Conservation (phyloP, 78 protist genomes). For the Isochrysis galbana region DNA sequence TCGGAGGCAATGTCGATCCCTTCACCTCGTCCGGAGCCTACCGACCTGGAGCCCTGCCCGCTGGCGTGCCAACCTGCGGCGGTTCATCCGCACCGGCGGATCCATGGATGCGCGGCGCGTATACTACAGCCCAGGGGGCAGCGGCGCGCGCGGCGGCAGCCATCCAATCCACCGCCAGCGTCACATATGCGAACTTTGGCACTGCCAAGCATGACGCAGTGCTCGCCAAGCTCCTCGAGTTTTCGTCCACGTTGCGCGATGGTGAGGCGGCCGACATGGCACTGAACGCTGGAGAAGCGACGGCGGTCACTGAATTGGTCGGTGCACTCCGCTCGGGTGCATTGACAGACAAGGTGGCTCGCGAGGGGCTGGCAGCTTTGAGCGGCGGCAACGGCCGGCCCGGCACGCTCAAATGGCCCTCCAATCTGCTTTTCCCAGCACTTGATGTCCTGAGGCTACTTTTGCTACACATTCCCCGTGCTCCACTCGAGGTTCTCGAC, state of each 20-base stretch:
- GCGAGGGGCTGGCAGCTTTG: not conserved
- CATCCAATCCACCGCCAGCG: not conserved
- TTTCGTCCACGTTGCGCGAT: not conserved
- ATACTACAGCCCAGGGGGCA: not conserved
- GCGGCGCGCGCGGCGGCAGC: not conserved
- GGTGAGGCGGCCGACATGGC: not conserved
- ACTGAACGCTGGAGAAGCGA: too few relatives aligned
- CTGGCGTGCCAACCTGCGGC: not conserved
- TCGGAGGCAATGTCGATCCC: not conserved
- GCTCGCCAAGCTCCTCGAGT: conserved; percentile 13
- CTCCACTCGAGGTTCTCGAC: not conserved
- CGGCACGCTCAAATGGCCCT: not conserved
- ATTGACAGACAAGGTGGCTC: too few relatives aligned
- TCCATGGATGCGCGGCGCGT: not conserved
- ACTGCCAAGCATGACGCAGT: not conserved
- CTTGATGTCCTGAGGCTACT: not conserved
- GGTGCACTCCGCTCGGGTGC: too few relatives aligned
- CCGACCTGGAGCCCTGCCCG: not conserved
- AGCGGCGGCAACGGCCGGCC: not conserved
- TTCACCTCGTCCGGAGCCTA: not conserved
- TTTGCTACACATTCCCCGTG: not conserved
- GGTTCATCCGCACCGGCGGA: not conserved
- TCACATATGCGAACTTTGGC: not conserved
- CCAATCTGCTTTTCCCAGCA: not conserved
- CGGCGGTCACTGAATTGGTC: too few relatives aligned